These are phyloP conservation scores for Asterophora lycoperdoides DNA, from an alignment of 768 basidiomycete genomes.

Conservation along the genomic window DNA sequence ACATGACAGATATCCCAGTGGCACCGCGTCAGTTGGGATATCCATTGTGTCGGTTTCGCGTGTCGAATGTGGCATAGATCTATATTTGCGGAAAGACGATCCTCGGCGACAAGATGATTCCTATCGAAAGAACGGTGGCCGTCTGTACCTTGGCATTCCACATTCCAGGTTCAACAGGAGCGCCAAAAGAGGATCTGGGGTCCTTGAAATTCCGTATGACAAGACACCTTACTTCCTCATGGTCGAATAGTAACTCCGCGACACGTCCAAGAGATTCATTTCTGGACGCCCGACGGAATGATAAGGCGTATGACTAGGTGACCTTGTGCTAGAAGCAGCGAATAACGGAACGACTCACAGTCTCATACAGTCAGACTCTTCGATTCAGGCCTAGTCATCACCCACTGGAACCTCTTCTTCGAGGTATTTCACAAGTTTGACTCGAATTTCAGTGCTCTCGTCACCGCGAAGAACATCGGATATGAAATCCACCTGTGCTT, in stretches of 20 bases:
- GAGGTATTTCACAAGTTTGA: constrained; percentile 83
- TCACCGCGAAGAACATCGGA: constrained; percentile 92
- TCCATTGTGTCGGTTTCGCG: not conserved
- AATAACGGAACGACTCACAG: not conserved
- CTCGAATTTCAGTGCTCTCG: constrained; percentile 90
- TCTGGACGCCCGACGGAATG: not conserved
- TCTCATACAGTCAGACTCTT: not conserved
- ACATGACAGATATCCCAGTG: not conserved
- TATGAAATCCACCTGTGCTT: constrained; percentile 84
- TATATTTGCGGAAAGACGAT: not conserved
- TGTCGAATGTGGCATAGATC: not conserved
- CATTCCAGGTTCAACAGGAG: not conserved
- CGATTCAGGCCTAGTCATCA: constrained; percentile 60
- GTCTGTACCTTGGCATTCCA: not conserved
- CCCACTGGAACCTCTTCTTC: constrained; percentile 95
- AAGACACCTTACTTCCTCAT: constrained; percentile 1
- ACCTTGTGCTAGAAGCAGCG: not conserved
- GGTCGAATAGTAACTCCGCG: not conserved
- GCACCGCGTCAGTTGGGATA: not conserved
- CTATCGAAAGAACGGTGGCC: not conserved
- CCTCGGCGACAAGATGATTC: not conserved
- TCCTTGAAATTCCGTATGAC: not conserved
- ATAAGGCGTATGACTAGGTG: not conserved
- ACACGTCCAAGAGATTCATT: not conserved
- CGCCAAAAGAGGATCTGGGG: not conserved